phyloP scores from a whole-genome alignment of 257 asterid species.

The Fraxinus excelsior region DNA sequence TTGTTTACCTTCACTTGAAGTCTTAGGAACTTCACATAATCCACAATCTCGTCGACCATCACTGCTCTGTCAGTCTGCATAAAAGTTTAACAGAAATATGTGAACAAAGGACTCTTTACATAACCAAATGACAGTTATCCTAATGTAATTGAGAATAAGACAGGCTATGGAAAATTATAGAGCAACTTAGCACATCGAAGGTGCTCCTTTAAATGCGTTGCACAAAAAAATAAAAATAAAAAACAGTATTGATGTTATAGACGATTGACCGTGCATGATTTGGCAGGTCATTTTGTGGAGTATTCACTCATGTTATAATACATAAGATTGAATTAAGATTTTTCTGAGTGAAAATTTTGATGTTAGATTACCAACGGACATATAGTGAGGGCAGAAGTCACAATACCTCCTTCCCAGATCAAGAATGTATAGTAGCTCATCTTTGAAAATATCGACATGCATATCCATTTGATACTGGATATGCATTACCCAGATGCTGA shows the following conservation, averaged over 20 bases:
- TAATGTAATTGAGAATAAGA: not conserved
- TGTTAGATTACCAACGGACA: not conserved
- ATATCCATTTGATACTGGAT: not conserved
- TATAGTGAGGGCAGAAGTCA: not conserved
- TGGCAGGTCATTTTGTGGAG: not conserved
- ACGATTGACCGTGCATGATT: not conserved
- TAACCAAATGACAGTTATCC: not conserved
- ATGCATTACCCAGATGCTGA: not conserved
- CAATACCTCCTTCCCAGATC: not conserved
- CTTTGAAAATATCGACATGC: not conserved
- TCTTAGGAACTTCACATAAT: conserved; percentile 92
- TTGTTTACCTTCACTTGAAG: conserved; percentile 88
- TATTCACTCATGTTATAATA: not conserved
- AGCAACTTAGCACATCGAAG: not conserved
- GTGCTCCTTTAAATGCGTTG: not conserved
- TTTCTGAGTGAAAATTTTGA: not conserved
- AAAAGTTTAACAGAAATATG: conserved; percentile 9
- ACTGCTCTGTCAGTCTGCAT: conserved; percentile 95
- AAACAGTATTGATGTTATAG: not conserved
- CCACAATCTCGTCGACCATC: conserved; percentile 96
- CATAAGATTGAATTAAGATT: not conserved
- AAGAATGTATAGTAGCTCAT: not conserved
- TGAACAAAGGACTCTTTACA: conserved; percentile 16
- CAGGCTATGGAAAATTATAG: not conserved
- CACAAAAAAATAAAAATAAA: not conserved